Evolutionary conservation across 2,329 filamentous ascomycete genomes (phyloP).

Genomic region (Septoria linicola): DNA sequence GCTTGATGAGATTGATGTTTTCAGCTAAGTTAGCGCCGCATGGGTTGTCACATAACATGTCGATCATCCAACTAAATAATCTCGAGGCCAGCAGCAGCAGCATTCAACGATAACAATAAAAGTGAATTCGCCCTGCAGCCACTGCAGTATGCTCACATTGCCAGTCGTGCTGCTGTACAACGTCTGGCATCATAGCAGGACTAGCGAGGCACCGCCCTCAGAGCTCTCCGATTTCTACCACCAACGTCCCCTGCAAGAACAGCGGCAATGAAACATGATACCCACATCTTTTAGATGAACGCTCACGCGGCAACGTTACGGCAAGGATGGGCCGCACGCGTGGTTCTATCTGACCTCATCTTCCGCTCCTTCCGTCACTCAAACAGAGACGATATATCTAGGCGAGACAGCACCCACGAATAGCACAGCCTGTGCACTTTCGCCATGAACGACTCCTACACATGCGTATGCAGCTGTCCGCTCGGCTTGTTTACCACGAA

Average conservation of each 20-base stretch:
- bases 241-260: conserved; percentile 3
- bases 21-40: no score
- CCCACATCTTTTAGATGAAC: conserved; percentile 8
- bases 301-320: conserved; percentile 11
- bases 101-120: no score
- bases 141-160: no score
- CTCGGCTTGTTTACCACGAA: conserved; percentile 11
- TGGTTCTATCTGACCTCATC: conserved; percentile 1
- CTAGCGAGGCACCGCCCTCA: no score
- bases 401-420: neutral
- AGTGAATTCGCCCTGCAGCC: no score
- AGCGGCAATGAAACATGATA: conserved; percentile 8
- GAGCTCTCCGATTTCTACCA: neutral
- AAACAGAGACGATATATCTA: neutral
- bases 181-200: no score
- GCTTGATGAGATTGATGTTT: neutral
- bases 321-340: conserved; percentile 7
- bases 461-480: conserved; percentile 8
- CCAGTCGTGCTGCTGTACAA: no score
- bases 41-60: no score
- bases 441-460: neutral
- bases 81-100: no score
- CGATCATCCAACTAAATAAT: no score
- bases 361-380: conserved; percentile 2
- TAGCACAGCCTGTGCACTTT: neutral